Conservation (phyloP, 169 alveolate genomes). For the Plasmodium blacklocki region DNA sequence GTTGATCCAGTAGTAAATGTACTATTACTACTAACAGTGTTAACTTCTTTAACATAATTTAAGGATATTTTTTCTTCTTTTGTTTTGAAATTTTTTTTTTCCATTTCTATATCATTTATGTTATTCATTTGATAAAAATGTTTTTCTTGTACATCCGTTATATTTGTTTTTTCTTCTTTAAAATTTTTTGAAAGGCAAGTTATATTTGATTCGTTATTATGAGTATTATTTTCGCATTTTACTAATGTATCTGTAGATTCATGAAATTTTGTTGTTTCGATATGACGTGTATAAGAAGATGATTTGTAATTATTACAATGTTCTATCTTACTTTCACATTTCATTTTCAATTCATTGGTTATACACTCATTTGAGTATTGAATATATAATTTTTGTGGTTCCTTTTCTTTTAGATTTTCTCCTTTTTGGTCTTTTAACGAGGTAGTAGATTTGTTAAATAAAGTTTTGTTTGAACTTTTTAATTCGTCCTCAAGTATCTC, state of each 20-base stretch:
- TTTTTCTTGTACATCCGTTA: not conserved
- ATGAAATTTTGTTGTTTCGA: not conserved
- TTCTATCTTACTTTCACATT: not conserved
- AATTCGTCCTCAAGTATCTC: no score
- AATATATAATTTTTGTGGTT: no score
- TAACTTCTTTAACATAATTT: conserved; percentile 18
- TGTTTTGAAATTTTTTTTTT: not conserved
- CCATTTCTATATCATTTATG: not conserved
- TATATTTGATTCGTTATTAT: not conserved
- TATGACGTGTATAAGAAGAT: conserved; percentile 2
- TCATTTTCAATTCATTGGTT: not conserved
- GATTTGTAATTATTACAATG: not conserved
- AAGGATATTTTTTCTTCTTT: conserved; percentile 6
- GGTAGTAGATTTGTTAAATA: not conserved
- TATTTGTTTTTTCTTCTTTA: conserved; percentile 16
- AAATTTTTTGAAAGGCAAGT: not conserved
- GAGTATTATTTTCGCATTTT: not conserved
- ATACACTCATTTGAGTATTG: no score
- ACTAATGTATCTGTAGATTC: not conserved
- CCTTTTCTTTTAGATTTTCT: not conserved
- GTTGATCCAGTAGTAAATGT: conserved; percentile 16
- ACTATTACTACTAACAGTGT: conserved; percentile 10
- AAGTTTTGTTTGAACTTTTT: no score
- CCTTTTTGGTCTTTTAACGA: not conserved
- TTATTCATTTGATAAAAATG: not conserved